Evolutionary conservation across 2,329 filamentous ascomycete genomes (phyloP).

Genomic region (Cladosporium sp.): DNA sequence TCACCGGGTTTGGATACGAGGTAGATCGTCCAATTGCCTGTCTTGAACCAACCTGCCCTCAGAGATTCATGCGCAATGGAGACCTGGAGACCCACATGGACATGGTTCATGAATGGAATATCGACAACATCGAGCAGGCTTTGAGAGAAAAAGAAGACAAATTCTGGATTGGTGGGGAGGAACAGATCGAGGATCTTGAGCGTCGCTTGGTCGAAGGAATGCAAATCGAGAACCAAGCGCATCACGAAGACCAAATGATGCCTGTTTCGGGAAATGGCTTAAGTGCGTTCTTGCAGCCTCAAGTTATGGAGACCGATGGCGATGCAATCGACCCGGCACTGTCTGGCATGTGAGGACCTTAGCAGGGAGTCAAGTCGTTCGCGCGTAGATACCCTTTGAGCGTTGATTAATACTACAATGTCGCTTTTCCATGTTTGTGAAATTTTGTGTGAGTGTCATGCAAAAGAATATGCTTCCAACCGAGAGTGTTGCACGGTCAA

Average conservation of each 20-base stretch:
- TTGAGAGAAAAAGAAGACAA: constrained; percentile 36
- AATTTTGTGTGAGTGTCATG: too few relatives aligned
- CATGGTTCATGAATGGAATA: constrained; percentile 36
- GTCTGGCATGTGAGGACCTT: neutral
- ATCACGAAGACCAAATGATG: neutral
- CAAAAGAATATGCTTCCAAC: too few relatives aligned
- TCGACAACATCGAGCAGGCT: constrained; percentile 31
- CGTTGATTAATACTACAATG: neutral
- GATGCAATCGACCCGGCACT: constrained; percentile 3
- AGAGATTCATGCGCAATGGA: constrained; percentile 51
- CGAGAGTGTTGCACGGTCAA: too few relatives aligned
- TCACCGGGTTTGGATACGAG: constrained; percentile 54
- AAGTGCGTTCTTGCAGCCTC: neutral
- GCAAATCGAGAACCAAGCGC: constrained; percentile 1
- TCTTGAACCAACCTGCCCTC: constrained; percentile 43
- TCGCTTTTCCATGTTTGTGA: too few relatives aligned
- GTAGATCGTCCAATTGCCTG: constrained; percentile 47
- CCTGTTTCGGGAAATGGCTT: constrained; percentile 3
- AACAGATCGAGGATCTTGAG: constrained; percentile 12
- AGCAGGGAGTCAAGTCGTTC: neutral
- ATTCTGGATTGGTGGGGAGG: constrained; percentile 40
- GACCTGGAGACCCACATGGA: constrained; percentile 53
- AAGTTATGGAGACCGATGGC: neutral
- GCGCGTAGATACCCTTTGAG: constrained; percentile 8
- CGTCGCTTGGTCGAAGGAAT: constrained; percentile 7